Evolutionary conservation across 2,329 filamentous ascomycete genomes (phyloP).

Genomic region (Apiospora phragmitis): DNA sequence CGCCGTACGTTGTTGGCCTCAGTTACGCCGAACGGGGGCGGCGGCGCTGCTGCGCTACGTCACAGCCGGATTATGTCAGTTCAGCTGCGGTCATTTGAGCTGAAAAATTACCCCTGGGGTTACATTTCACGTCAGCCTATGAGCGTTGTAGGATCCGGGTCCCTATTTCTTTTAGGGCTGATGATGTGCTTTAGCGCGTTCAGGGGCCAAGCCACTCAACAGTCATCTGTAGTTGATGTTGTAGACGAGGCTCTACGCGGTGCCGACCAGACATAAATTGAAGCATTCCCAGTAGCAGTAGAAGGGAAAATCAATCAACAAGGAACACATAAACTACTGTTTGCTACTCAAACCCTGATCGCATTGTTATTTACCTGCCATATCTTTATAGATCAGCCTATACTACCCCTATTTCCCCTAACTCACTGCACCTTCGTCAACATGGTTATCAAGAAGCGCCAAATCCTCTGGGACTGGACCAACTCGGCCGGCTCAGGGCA

Average conservation of each 20-base stretch:
- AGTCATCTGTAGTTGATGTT: neutral
- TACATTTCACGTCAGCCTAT: neutral
- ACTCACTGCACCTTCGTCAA: constrained; percentile 9
- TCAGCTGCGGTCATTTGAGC: neutral
- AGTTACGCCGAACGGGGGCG: neutral
- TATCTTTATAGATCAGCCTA: too few relatives aligned
- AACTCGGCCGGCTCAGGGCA: constrained; percentile 31
- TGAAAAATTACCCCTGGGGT: neutral
- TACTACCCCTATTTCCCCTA: constrained; percentile 6
- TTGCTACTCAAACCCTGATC: too few relatives aligned
- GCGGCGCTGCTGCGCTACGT: neutral
- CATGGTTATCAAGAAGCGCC: constrained; percentile 36
- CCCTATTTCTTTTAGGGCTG: neutral
- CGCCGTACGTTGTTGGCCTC: neutral
- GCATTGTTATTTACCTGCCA: neutral
- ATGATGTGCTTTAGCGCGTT: neutral
- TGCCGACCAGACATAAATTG: neutral
- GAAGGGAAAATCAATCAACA: neutral
- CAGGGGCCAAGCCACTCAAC: neutral
- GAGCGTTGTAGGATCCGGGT: neutral
- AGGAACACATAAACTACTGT: too few relatives aligned
- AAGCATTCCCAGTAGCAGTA: too few relatives aligned
- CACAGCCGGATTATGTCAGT: neutral
- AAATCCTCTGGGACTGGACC: constrained; percentile 46
- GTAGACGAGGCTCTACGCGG: neutral